Evolutionary conservation across 2,329 filamentous ascomycete genomes (phyloP).

Genomic region (Aspergillus sp.): DNA sequence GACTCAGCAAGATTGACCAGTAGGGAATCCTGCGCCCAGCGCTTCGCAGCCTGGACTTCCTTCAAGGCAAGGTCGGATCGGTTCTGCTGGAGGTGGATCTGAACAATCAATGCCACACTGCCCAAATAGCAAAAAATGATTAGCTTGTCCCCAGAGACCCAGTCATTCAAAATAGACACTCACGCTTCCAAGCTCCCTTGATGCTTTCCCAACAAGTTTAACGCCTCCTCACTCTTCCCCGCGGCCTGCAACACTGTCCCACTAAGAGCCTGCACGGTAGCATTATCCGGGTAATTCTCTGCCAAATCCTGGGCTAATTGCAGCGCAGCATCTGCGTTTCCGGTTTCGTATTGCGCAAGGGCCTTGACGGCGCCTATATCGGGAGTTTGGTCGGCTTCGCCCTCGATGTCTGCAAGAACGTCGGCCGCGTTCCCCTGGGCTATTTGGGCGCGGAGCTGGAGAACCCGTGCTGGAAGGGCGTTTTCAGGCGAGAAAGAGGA

Average conservation of each 20-base stretch:
- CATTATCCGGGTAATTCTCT: constrained; percentile 67
- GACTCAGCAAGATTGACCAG: constrained; percentile 93
- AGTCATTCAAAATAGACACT: constrained; percentile 26
- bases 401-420: constrained; percentile 67
- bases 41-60: constrained; percentile 79
- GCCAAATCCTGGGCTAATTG: constrained; percentile 66
- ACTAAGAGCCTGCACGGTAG: constrained; percentile 75
- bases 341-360: constrained; percentile 66
- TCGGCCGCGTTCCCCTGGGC: constrained; percentile 75
- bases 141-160: constrained; percentile 2
- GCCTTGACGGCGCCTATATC: constrained; percentile 76
- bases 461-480: constrained; percentile 70
- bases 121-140: not conserved
- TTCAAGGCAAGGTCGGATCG: constrained; percentile 86
- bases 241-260: constrained; percentile 79
- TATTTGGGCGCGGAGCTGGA: constrained; percentile 78
- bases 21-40: constrained; percentile 93
- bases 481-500: constrained; percentile 77
- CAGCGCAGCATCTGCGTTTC: constrained; percentile 63
- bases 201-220: constrained; percentile 76
- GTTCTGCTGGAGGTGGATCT: constrained; percentile 91
- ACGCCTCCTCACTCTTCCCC: constrained; percentile 80
- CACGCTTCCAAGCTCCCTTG: constrained; percentile 79
- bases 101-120: constrained; percentile 79
- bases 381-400: constrained; percentile 60